Base-by-base conservation (phyloP, 306 rosid genomes). In the Acmispon strigosus region DNA sequence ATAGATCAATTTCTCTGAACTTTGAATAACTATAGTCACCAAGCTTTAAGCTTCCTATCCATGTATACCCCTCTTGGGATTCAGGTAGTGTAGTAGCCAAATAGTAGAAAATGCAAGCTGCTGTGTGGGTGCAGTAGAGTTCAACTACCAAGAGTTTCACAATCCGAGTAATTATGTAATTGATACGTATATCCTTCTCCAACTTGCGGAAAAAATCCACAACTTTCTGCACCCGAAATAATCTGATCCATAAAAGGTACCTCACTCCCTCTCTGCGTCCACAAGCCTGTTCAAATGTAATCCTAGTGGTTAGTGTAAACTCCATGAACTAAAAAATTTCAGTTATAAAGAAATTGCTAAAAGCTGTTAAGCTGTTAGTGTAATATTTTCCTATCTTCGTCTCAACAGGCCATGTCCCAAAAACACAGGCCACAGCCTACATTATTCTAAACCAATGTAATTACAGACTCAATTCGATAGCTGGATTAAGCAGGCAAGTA, bases 41-140 rank as follows among this genome's bases (percentile, higher is more conserved):
- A 55, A 94, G 32, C 79, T 89, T 66, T 65, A 94, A 80, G 73
- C 99, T 91, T 81, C 99, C 99, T 51, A 94, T 94, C 99, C 99
- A 94, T 6, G 97, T 94, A 80, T 94, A 89, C 9, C 90, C 96
- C 79, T 94, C 99, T 82, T 94, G 74, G 22, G 88, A 73, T 73
- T 78, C 43, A 76, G 96, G 97, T 52, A 94, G 75, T 53, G 99
- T 94, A 24, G 99, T 94, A 51, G 99, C 99, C 87, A 94, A 82
- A 63, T 84, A 94, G 84, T 94, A 94, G 82, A 94, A 94, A 66
- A 91, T 91, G 88, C 99, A 94, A 52, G 99, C 99, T 14, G 97
- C 99, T 11, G 97, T 87, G 70, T 94, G 99, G 15, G 97, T 94
- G 86, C 99, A 94, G 72, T 91, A 94, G 76, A 94, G 92, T 70